Evolutionary conservation across 169 alveolate genomes (phyloP), one percentile per base, ranked within the genome.

Genomic region (Plasmodium fragile): DNA sequence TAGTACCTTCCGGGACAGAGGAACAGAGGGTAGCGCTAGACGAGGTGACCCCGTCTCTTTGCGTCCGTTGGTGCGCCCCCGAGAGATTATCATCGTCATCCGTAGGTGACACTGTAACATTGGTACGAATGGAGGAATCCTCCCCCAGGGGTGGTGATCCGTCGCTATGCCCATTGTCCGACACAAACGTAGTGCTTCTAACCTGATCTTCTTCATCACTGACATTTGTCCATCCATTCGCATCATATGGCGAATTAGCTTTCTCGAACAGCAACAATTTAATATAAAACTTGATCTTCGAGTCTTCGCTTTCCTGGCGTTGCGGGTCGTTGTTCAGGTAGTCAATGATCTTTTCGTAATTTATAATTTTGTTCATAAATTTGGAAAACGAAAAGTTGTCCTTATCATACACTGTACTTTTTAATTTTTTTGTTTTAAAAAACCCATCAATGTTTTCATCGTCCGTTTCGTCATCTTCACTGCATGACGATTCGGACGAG

Each of bases 381-480:
- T 89, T 77, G 7, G 90, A 79, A 25, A 89, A 89, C 36, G 94
- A 89, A 69, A 79, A 89, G 53, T 55, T 34, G 34, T 45, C 72
- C 70, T 78, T 78, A 39, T 89, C 94, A 89, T 89, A 89, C 36
- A 89, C 94, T 39, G 94, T 89, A 16, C 49, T 89, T 72, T 79
- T 89, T 59, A 89, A 89, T 49, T 89, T 89, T 80, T 89, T 89
- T 11, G 94, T 59, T 65, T 89, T 89, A 89, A 89, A 89, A 65
- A 89, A 78, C 18, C 94, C 94, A 89, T 89, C 94, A 22, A 89
- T 70, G 53, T 89, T 89, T 89, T 89, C 94, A 80, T 89, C 94
- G 49, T 89, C 94, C 49, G 94, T 59, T 43, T 89, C 94, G 49
- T 83, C 80, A 59, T 89, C 83, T 78, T 89, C 94, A 89, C 91